These are phyloP conservation scores for Tetrapisispora pingtungensis DNA, from an alignment of 805 yeast species.

Conservation along the genomic window DNA sequence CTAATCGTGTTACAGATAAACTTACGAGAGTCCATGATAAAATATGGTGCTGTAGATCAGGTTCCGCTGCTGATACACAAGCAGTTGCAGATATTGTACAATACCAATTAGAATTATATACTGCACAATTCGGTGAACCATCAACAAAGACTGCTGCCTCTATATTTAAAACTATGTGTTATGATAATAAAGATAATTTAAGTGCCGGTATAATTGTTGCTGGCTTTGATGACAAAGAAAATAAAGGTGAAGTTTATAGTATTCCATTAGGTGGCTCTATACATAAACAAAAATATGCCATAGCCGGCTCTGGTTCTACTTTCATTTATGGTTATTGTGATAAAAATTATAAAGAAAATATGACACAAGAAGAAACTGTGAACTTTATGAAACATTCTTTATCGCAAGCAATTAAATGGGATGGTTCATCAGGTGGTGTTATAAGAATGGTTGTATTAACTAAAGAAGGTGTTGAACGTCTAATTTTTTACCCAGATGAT, in stretches of 20 bases:
- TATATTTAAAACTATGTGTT: constrained; percentile 80
- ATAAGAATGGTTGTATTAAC: constrained; percentile 90
- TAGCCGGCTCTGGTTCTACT: constrained; percentile 93
- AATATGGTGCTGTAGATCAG: constrained; percentile 95
- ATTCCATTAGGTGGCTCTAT: constrained; percentile 93
- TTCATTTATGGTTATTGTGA: constrained; percentile 95
- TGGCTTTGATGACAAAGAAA: constrained; percentile 54
- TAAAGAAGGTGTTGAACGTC: constrained; percentile 75
- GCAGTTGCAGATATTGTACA: constrained; percentile 95
- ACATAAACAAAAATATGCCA: constrained; percentile 88
- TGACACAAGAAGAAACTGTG: constrained; percentile 83
- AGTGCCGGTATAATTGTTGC: constrained; percentile 97
- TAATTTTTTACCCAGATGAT: constrained; percentile 84
- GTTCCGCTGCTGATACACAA: constrained; percentile 98
- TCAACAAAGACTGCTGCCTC: constrained; percentile 83
- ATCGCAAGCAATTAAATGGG: constrained; percentile 96
- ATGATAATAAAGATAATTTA: constrained; percentile 74
- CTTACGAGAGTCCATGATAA: constrained; percentile 90
- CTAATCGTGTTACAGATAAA: constrained; percentile 91
- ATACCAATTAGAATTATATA: constrained; percentile 68
- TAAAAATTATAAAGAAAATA: constrained; percentile 64
- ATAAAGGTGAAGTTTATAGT: constrained; percentile 77
- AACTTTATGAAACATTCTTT: constrained; percentile 74
- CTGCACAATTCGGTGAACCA: constrained; percentile 49
- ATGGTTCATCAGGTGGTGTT: constrained; percentile 97